Percentiles rank a stretch among this genome's conserved stretches.
Conservation (phyloP, 768 basidiomycete species). For the Amanita muscaria region DNA sequence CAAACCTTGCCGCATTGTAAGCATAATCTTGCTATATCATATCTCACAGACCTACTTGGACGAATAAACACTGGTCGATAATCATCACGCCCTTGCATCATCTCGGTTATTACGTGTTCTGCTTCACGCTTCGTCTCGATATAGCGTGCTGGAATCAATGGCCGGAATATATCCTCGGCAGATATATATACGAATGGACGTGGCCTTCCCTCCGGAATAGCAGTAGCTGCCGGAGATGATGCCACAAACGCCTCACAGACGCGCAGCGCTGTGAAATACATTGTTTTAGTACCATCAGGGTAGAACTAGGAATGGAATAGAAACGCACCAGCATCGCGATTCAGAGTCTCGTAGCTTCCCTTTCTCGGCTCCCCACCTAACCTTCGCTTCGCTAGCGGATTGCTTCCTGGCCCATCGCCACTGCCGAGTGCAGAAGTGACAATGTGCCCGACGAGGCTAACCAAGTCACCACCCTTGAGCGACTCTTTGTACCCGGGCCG, state of each 20-base stretch:
- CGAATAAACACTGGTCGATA: slow-evolving; percentile 76
- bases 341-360: slow-evolving; percentile 69
- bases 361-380: slow-evolving; percentile 17
- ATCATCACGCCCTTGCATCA: slow-evolving; percentile 33
- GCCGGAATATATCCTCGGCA: slow-evolving; percentile 89
- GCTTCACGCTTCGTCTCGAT: slow-evolving; percentile 93
- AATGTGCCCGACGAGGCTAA: slow-evolving; percentile 41
- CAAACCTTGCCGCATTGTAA: slow-evolving; percentile 47
- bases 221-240: slow-evolving; percentile 26
- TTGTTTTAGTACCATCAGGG: not conserved
- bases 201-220: slow-evolving; percentile 21
- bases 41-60: slow-evolving; percentile 57
- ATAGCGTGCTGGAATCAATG: slow-evolving; percentile 77
- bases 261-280: slow-evolving; percentile 46
- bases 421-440: slow-evolving; percentile 14
- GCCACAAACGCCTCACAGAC: slow-evolving; percentile 72
- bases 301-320: slow-evolving; percentile 7
- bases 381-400: slow-evolving; percentile 51
- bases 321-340: slow-evolving; percentile 85
- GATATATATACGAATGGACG: slow-evolving; percentile 92
- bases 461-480: slow-evolving; percentile 48
- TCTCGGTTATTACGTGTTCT: slow-evolving; percentile 56
- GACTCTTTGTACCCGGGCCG: slow-evolving; percentile 63
- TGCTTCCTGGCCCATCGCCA: slow-evolving; percentile 29
- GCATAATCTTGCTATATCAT: slow-evolving; percentile 9